Base-by-base conservation (phyloP, 176 grass and related monocot genomes). In the Alloteropsis semialata region DNA sequence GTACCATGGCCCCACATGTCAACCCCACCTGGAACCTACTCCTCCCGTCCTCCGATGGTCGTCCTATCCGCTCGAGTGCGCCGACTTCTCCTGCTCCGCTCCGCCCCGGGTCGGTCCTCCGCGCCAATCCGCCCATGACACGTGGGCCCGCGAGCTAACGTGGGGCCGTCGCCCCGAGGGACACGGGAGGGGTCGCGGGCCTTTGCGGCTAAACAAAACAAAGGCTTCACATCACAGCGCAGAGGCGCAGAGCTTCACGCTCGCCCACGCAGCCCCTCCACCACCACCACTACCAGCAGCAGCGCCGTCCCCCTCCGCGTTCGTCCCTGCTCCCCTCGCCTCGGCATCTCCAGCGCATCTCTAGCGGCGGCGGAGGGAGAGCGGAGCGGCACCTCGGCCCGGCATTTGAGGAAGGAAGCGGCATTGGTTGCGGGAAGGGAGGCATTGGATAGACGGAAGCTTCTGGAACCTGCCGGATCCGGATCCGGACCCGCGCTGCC, bases 131-230 rank as follows among this genome's bases (percentile, higher is more conserved):
- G n/a, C 15, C 14, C 1, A 38, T 80, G 75, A 89, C 81, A 74
- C 39, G 60, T 37, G 65, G 86, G 55, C 16, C 14, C 17, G 6
- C 5, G 21, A 30, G 69, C 16, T 12, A 18, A 30, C 8, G 29
- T 62, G 59, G 71, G 25, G 1, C 41, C 79, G 24, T 24, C 5
- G 66, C 27, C 82, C 43, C 19, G 19, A 9, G 8, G 45, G 18
- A 10, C 57, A 60, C 18, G 13, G 18, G 32, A 14, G 15, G 30
- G 68, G 50, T 49, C 68, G 67, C 69, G 82, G 67, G 57, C 42
- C 61, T 88, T 76, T 30, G 73, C 87, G 87, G 77, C 71, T 34
- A 89, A 77, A 89, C 82, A 76, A 85, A 89, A 89, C 55, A 76
- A 76, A 69, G 70, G 15, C 72, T 81, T n/a, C 41, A 10, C 50